Conservation (phyloP, 1,139 yeast genomes). For the Lodderomyces margitis region DNA sequence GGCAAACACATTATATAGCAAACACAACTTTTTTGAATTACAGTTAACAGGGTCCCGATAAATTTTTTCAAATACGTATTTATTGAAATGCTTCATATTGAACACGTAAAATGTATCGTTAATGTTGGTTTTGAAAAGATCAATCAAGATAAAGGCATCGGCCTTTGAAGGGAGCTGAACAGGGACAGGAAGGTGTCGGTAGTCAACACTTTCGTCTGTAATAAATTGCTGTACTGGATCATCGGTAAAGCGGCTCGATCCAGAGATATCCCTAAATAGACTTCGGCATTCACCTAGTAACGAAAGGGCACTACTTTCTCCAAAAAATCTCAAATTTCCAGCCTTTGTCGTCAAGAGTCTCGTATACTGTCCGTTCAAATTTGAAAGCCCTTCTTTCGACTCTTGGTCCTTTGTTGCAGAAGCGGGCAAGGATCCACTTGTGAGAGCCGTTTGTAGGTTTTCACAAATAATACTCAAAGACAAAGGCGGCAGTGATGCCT, state of each 20-base stretch:
- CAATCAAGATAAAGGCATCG: slow-evolving; percentile 28
- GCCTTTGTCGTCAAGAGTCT: slow-evolving; percentile 19
- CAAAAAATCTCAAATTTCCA: slow-evolving; percentile 23
- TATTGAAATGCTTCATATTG: slow-evolving; percentile 28
- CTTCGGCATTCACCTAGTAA: slow-evolving; percentile 24
- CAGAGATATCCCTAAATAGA: slow-evolving; percentile 17
- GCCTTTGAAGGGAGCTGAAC: slow-evolving; percentile 22
- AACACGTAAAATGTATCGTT: slow-evolving; percentile 36
- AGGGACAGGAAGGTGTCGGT: slow-evolving; percentile 19
- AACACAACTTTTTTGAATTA: slow-evolving; percentile 11
- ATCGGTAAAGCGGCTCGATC: slow-evolving; percentile 25
- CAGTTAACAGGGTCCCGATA: slow-evolving; percentile 22
- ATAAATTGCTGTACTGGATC: slow-evolving; percentile 32
- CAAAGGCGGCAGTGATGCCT: slow-evolving; percentile 21
- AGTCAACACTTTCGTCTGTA: slow-evolving; percentile 28
- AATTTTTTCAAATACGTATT: slow-evolving; percentile 21
- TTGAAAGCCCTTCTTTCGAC: slow-evolving; percentile 14
- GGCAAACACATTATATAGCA: slow-evolving; percentile 38
- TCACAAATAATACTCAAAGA: slow-evolving; percentile 14
- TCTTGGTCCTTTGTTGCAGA: slow-evolving; percentile 4
- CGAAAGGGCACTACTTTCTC: slow-evolving; percentile 27
- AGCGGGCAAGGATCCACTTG: slow-evolving; percentile 12
- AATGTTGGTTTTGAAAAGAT: slow-evolving; percentile 30
- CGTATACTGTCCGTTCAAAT: slow-evolving; percentile 17
- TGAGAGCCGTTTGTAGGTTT: slow-evolving; percentile 23